A percentile compares a stretch with the other conserved stretches of the same genome.
These are phyloP conservation scores for Lactuca saligna DNA, from an alignment of 129 eudicot genomes.

Conservation along the genomic window DNA sequence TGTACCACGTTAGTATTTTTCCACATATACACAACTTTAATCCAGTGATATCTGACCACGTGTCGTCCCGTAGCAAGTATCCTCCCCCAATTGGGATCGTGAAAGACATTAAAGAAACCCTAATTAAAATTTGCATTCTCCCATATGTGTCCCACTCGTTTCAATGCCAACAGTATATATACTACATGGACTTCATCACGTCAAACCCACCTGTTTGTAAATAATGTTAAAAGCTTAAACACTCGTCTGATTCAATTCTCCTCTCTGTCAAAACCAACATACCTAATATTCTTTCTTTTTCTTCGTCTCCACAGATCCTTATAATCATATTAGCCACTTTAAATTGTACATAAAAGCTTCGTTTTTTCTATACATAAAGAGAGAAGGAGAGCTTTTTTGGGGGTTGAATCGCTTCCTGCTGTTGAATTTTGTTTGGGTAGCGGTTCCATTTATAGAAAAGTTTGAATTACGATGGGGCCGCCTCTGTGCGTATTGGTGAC, in stretches of 20 bases:
- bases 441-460: not conserved
- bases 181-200: constrained; percentile 28
- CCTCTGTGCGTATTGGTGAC: constrained; percentile 68
- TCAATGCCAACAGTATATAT: constrained; percentile 30
- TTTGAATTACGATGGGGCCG: constrained; percentile 39
- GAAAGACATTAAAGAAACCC: constrained; percentile 27
- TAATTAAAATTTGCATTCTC: constrained; percentile 3
- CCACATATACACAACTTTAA: not conserved
- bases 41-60: not conserved
- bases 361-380: not conserved
- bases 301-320: constrained; percentile 16
- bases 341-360: constrained; percentile 4
- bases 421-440: not conserved
- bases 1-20: not conserved
- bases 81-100: constrained; percentile 21
- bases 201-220: constrained; percentile 29
- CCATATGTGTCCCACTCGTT: constrained; percentile 24
- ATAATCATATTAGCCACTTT: constrained; percentile 5
- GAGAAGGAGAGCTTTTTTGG: not conserved
- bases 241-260: constrained; percentile 6
- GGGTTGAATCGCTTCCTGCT: not conserved
- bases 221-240: not conserved
- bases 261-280: constrained; percentile 29
- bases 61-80: not conserved
- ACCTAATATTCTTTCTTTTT: constrained; percentile 2